phyloP scores from a whole-genome alignment of 2,329 filamentous ascomycete genomes.

The Aspergillus ruber region DNA sequence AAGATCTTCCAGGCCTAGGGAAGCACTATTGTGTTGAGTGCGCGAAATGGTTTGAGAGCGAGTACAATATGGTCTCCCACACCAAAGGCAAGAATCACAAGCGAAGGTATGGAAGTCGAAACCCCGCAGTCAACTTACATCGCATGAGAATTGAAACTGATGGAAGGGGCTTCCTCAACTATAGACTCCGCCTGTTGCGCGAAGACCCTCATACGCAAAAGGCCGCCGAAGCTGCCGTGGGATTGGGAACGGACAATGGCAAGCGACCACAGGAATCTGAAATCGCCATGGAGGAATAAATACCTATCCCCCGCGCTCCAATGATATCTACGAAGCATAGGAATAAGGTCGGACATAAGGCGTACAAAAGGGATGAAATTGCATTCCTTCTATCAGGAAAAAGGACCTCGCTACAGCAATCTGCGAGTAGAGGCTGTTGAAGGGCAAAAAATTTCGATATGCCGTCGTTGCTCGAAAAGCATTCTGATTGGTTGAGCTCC shows the following conservation, averaged over 20 bases:
- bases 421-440: not conserved
- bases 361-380: not conserved
- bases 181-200: slow-evolving; percentile 70
- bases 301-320: not conserved
- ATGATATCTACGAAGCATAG: not conserved
- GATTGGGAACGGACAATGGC: slow-evolving; percentile 65
- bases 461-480: slow-evolving; percentile 8
- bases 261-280: slow-evolving; percentile 28
- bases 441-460: slow-evolving; percentile 3
- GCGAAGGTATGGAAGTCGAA: slow-evolving; percentile 56
- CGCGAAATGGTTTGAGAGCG: slow-evolving; percentile 91
- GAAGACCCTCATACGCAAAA: slow-evolving; percentile 84
- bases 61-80: slow-evolving; percentile 68
- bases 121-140: not conserved
- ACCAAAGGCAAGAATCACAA: slow-evolving; percentile 87
- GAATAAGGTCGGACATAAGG: not conserved
- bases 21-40: slow-evolving; percentile 86
- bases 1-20: slow-evolving; percentile 84
- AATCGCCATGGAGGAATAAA: slow-evolving; percentile 39
- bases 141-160: slow-evolving; percentile 1
- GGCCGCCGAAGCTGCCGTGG: slow-evolving; percentile 73
- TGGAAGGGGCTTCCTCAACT: slow-evolving; percentile 3
- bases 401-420: not conserved
- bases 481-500: slow-evolving; percentile 10
- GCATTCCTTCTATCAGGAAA: not conserved